A percentile compares a stretch with the other conserved stretches of the same genome.
phyloP scores from a whole-genome alignment of 768 basidiomycete genomes.

The Auriculariales sp. region DNA sequence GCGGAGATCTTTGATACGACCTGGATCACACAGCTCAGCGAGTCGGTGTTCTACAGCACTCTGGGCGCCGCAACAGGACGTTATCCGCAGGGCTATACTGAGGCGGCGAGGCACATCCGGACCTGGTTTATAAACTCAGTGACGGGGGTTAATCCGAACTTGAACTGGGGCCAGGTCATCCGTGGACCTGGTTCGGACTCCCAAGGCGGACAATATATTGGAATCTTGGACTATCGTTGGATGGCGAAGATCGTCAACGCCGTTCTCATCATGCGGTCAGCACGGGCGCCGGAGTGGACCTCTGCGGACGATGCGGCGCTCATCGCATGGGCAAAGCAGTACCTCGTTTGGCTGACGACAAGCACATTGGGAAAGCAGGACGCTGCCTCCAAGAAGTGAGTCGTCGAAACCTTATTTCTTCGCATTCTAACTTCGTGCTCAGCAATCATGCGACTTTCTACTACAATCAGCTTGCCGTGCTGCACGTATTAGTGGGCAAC shows the following conservation, averaged over 20 bases:
- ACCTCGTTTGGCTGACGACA: conserved; percentile 35
- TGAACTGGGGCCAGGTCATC: conserved; percentile 39
- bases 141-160: conserved; percentile 37
- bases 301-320: conserved; percentile 32
- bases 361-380: conserved; percentile 28
- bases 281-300: conserved; percentile 38
- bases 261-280: conserved; percentile 28
- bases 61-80: conserved; percentile 26
- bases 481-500: conserved; percentile 41
- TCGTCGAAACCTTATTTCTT: conserved; percentile 3
- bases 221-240: conserved; percentile 42
- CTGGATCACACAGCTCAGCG: conserved; percentile 25
- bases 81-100: conserved; percentile 17
- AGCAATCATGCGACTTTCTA: conserved; percentile 60
- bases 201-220: conserved; percentile 34
- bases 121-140: conserved; percentile 29
- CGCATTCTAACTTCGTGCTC: not conserved
- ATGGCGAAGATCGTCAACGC: conserved; percentile 38
- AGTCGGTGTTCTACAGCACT: conserved; percentile 31
- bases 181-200: conserved; percentile 33
- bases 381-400: conserved; percentile 34
- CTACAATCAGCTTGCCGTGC: conserved; percentile 40
- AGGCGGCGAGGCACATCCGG: conserved; percentile 35
- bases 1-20: conserved; percentile 26
- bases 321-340: conserved; percentile 27